Percentiles rank a stretch among this genome's conserved stretches.
Evolutionary conservation across 805 yeast species (phyloP).

Genomic region (Cyberlindnera mycetangii): DNA sequence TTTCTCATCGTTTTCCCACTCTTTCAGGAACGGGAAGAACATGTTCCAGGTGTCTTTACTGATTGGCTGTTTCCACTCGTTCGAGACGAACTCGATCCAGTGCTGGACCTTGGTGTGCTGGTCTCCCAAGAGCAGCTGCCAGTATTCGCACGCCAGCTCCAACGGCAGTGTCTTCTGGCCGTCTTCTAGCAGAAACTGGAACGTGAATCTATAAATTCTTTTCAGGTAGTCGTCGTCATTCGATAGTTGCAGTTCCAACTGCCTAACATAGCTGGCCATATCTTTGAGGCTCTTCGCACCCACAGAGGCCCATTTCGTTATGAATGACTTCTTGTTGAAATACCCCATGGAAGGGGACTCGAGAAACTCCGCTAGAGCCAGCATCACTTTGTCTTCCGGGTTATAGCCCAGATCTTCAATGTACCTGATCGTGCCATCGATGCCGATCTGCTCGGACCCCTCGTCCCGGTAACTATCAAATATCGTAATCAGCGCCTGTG

Average conservation of each 20-base stretch:
- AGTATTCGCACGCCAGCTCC: slow-evolving; percentile 70
- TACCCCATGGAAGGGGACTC: slow-evolving; percentile 65
- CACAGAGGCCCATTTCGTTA: slow-evolving; percentile 52
- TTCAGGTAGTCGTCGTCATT: slow-evolving; percentile 44
- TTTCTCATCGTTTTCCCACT: slow-evolving; percentile 48
- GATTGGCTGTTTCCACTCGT: slow-evolving; percentile 44
- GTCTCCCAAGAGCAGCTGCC: slow-evolving; percentile 60
- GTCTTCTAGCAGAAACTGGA: slow-evolving; percentile 58
- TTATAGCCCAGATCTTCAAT: slow-evolving; percentile 64
- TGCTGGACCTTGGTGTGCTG: slow-evolving; percentile 36
- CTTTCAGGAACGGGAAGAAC: slow-evolving; percentile 63
- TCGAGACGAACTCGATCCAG: slow-evolving; percentile 58
- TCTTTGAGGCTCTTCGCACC: slow-evolving; percentile 33
- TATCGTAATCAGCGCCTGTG: slow-evolving; percentile 13
- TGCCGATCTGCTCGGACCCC: slow-evolving; percentile 46
- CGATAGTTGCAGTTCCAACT: slow-evolving; percentile 33
- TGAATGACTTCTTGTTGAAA: slow-evolving; percentile 48
- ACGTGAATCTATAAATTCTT: slow-evolving; percentile 67
- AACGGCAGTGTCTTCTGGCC: slow-evolving; percentile 51
- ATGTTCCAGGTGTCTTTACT: slow-evolving; percentile 83
- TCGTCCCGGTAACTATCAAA: slow-evolving; percentile 27
- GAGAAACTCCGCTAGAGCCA: slow-evolving; percentile 68
- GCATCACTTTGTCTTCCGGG: slow-evolving; percentile 71
- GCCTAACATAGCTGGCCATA: slow-evolving; percentile 44
- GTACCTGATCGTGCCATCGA: slow-evolving; percentile 75